A percentile compares a stretch with the other conserved stretches of the same genome.
Evolutionary conservation across 2,329 filamentous ascomycete genomes (phyloP).

Genomic region (Bipolaris victoriae): DNA sequence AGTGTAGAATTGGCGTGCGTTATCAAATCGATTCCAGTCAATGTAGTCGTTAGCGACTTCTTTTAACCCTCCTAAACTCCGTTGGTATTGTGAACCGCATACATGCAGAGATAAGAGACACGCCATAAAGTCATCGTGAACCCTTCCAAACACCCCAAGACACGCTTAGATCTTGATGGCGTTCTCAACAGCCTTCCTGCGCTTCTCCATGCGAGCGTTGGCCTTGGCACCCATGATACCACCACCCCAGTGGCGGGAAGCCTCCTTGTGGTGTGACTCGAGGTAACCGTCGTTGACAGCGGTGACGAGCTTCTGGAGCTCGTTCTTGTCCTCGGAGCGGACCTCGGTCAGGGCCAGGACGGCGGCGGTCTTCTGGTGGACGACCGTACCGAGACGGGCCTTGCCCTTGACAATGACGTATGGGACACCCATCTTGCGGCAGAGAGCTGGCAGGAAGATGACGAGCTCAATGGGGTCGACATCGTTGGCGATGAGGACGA

Average conservation of each 20-base stretch:
- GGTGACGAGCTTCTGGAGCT: constrained; percentile 95
- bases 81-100: constrained; percentile 48
- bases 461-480: constrained; percentile 99
- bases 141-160: constrained; percentile 32
- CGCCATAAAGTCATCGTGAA: constrained; percentile 45
- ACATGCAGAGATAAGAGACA: constrained; percentile 51
- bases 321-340: constrained; percentile 96
- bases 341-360: constrained; percentile 96
- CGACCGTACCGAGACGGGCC: constrained; percentile 96
- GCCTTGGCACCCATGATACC: constrained; percentile 99
- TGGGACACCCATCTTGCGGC: constrained; percentile 99
- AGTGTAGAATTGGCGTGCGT: constrained; percentile 37
- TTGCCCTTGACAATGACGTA: constrained; percentile 99
- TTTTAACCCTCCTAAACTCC: constrained; percentile 51
- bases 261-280: constrained; percentile 85
- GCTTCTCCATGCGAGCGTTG: constrained; percentile 77
- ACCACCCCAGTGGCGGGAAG: constrained; percentile 95
- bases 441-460: constrained; percentile 97
- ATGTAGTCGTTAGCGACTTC: constrained; percentile 40
- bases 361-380: constrained; percentile 99
- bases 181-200: constrained; percentile 88
- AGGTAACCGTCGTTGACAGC: constrained; percentile 98
- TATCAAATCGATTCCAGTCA: constrained; percentile 46
- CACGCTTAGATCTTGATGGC: constrained; percentile 93
- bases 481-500: constrained; percentile 98